Evolutionary conservation across 129 eudicot genomes (phyloP).

Genomic region (Lonicera japonica): DNA sequence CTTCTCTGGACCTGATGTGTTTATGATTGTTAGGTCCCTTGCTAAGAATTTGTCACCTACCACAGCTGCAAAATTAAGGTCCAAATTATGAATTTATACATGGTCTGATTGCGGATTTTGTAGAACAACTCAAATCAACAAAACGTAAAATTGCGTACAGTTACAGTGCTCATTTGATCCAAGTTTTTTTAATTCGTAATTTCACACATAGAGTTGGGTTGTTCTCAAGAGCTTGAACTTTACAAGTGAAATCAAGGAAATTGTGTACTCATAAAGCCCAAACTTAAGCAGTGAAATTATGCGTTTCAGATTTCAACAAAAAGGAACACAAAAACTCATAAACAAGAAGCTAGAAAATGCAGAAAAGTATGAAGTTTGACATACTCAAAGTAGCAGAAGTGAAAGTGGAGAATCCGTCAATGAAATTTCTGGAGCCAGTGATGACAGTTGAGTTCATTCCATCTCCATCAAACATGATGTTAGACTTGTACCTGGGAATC

Average conservation of each 20-base stretch:
- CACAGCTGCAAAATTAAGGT: slow-evolving; percentile 49
- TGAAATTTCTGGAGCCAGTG: slow-evolving; percentile 52
- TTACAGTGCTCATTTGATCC: neutral
- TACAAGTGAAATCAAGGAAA: too few relatives aligned
- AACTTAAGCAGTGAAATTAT: neutral
- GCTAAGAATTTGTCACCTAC: slow-evolving; percentile 75
- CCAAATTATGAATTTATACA: neutral
- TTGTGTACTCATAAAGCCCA: too few relatives aligned
- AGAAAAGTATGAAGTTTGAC: neutral
- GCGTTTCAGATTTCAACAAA: too few relatives aligned
- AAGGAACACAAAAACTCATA: neutral
- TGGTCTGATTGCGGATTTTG: too few relatives aligned
- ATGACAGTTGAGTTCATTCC: slow-evolving; percentile 71
- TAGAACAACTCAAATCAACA: neutral
- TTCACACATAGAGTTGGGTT: too few relatives aligned
- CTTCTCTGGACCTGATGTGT: slow-evolving; percentile 73
- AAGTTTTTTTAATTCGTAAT: too few relatives aligned
- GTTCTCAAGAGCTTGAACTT: too few relatives aligned
- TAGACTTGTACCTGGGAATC: slow-evolving; percentile 52
- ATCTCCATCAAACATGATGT: slow-evolving; percentile 68
- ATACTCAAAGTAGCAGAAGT: slow-evolving; percentile 77
- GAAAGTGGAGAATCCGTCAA: slow-evolving; percentile 74
- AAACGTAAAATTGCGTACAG: too few relatives aligned
- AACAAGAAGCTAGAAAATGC: neutral
- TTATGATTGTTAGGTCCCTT: slow-evolving; percentile 61